Percentiles rank a stretch among this genome's conserved stretches.
Conservation (phyloP, 331 rosid species). For the Quercus phellos region DNA sequence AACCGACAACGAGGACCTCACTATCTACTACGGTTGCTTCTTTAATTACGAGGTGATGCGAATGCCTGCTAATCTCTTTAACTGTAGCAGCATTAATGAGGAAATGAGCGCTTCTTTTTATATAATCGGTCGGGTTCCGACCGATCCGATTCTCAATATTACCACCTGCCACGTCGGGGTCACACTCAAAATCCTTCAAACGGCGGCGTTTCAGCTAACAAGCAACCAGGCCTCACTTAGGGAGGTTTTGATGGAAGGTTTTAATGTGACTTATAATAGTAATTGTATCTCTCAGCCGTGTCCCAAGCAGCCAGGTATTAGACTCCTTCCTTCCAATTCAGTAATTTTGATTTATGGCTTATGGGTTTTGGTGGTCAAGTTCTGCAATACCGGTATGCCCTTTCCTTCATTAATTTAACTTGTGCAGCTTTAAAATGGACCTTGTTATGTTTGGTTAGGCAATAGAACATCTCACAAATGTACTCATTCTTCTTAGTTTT, state of each 20-base stretch:
- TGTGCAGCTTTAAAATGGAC: neutral
- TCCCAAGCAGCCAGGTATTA: slow-evolving; percentile 29
- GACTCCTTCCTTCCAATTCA: slow-evolving; percentile 2
- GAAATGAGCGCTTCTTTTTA: slow-evolving; percentile 32
- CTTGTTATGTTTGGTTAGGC: neutral
- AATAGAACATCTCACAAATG: too few species aligned
- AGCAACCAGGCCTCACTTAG: slow-evolving; percentile 30
- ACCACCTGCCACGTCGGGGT: slow-evolving; percentile 30
- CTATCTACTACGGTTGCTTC: slow-evolving; percentile 36
- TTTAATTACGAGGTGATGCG: neutral
- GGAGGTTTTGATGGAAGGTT: slow-evolving; percentile 52
- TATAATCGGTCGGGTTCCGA: slow-evolving; percentile 40
- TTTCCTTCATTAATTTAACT: neutral
- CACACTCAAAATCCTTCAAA: slow-evolving; percentile 31
- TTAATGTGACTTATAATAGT: slow-evolving; percentile 36
- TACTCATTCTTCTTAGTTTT: neutral
- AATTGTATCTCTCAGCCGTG: slow-evolving; percentile 29
- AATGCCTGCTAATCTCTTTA: slow-evolving; percentile 19
- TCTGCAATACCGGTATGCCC: neutral
- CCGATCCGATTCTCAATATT: slow-evolving; percentile 24
- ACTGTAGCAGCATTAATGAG: slow-evolving; percentile 21
- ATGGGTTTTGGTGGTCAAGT: too few species aligned
- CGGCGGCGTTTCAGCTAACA: slow-evolving; percentile 17
- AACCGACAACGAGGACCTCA: slow-evolving; percentile 32
- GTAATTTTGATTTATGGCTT: too few species aligned